Evolutionary conservation across 495 filamentous ascomycete genomes (phyloP), one percentile per base, ranked within the genome.

Genomic region (Glonium stellatum): DNA sequence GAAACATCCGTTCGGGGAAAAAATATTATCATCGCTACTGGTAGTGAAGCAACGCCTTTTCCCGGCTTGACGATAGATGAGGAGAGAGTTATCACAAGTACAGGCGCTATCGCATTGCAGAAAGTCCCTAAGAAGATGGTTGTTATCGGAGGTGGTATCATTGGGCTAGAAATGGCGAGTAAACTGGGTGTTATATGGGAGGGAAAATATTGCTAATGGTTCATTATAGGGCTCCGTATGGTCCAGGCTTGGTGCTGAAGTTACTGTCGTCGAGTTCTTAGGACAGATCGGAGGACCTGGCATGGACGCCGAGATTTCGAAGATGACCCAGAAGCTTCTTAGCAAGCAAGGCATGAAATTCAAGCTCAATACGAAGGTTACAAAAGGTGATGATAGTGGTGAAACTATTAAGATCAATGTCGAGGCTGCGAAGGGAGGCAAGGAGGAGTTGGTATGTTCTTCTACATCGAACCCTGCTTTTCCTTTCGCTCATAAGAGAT

Each of bases 311-410:
- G 95, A 98, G 74, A 88, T 98, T 69, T 81, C 90, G 67, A 98
- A 98, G 81, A 78, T 81, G 66, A 81, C 89, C 49, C 93, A 95
- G 73, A 96, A 96, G 83, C 86, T 93, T 65, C 84, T 98, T 55
- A 81, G 81, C 68, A 97, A 97, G 81, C 93, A 98, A 76, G 95
- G 93, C 55, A 92, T 98, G 75, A 95, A 92, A 74, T 98, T 98
- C 83, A 96, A 93, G 84, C 87, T 92, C 58, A 85, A 86, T 75
- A 97, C 92, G 70, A 98, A 98, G 82, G 93, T 98, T 62, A 74
- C 84, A 66, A 83, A 82, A 66, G 93, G 93, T 67, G 90, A 96
- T 70, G 84, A 84, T 72, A 87, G 77, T 67, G 84, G 85, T 54
- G 84, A 90, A 59, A 80, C 73, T 55, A 78, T 98, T 66, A 85